phyloP scores from a whole-genome alignment of 1,139 yeast species.

The Candida sojae region DNA sequence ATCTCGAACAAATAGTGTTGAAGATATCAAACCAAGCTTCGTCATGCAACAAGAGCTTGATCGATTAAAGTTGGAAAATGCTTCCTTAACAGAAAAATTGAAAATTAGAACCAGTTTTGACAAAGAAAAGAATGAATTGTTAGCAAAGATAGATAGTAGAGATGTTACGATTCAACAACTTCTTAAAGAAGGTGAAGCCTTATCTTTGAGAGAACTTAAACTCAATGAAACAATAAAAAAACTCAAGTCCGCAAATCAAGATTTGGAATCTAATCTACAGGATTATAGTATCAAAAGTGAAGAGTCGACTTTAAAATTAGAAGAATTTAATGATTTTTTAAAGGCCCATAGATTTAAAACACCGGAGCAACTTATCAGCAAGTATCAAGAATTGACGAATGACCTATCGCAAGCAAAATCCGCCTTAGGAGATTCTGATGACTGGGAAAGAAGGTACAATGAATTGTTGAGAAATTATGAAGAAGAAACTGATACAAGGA shows the following conservation, averaged over 20 bases:
- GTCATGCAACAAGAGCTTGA: conserved; percentile 8
- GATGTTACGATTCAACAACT: conserved; percentile 61
- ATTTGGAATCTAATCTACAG: conserved; percentile 38
- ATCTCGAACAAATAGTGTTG: conserved; percentile 6
- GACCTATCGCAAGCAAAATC: conserved; percentile 17
- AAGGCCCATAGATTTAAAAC: conserved; percentile 27
- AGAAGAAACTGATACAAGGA: conserved; percentile 31
- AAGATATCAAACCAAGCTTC: neutral
- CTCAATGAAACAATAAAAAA: conserved; percentile 68
- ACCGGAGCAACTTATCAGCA: conserved; percentile 26
- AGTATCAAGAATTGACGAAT: conserved; percentile 16
- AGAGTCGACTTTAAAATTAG: conserved; percentile 27
- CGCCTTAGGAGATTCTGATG: conserved; percentile 23
- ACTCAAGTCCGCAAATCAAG: conserved; percentile 52
- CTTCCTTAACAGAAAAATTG: conserved; percentile 6
- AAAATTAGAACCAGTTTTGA: conserved; percentile 9
- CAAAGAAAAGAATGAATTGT: conserved; percentile 14
- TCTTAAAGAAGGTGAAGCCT: conserved; percentile 74
- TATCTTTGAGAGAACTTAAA: conserved; percentile 74
- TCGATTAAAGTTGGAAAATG: conserved; percentile 8
- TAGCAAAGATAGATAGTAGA: conserved; percentile 41
- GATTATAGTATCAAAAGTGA: conserved; percentile 36
- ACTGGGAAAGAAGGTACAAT: conserved; percentile 42
- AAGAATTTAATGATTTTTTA: conserved; percentile 35
- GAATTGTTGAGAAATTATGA: conserved; percentile 36